Base-by-base conservation (phyloP, 257 asterid species). In the Pogostemon cablin region DNA sequence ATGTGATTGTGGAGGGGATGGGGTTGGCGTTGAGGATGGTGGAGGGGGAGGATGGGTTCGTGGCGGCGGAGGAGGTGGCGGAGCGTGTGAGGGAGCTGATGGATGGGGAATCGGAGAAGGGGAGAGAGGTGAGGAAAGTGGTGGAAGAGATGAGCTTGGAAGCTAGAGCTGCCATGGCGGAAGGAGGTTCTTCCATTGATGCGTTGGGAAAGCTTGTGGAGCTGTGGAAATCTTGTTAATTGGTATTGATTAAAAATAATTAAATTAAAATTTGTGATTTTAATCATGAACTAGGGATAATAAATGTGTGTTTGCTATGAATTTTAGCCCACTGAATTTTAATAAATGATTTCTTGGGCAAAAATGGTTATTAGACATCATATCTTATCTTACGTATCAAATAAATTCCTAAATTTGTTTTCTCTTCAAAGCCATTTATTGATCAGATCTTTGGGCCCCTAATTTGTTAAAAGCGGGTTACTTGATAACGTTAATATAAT, bases 41-140 rank as follows among this genome's bases (percentile, higher is more conserved):
- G 39, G 82, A 46, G 69, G 70, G 60, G 38, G 79, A 68, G 77
- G 83, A 74, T 0, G 90, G 86, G 41, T 67, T 83, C 1, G 88
- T 87, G 64, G 69, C 44, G 49, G 84, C 88, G 20, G 76, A 43
- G 46, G 91, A 85, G 84, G 78, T 87, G 49, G 89, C 75, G 85
- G 54, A 61, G 42, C 58, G 82, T 6, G 84, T 83, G 6, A 65
- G 65, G 39, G 89, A 79, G 60, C 15, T 87, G 78, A 83, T 80
- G 86, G 79, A 72, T 2, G 48, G 62, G 3, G 76, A 76, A 0
- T 58, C 69, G 55, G 69, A 32, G 55, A 71, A 56, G 10, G 90
- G 82, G 32, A 71, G 20, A 4, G 65, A 52, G 34, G 9, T 86
- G 0, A 76, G 88, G 44, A 75, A 67, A 35, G 64, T 62, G 53